A percentile compares a stretch with the other conserved stretches of the same genome.
Conservation (phyloP, 805 yeast species). For the Blastobotrys peoriensis region DNA sequence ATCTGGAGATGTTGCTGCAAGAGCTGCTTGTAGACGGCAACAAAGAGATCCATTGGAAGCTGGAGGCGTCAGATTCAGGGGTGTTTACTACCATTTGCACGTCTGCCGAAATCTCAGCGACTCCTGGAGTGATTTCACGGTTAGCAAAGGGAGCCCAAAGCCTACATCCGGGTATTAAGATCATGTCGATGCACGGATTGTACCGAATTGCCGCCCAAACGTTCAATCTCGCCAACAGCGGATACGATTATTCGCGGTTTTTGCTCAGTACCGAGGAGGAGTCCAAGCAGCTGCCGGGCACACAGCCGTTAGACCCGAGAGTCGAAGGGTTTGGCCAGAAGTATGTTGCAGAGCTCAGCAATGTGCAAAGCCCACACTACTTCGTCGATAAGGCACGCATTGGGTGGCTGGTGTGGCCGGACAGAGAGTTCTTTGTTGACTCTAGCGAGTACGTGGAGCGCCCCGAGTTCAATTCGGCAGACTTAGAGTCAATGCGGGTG, state of each 20-base stretch:
- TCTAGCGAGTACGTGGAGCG: slow-evolving; percentile 27
- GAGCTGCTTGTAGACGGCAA: slow-evolving; percentile 8
- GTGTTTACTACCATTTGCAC: slow-evolving; percentile 18
- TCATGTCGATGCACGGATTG: slow-evolving; percentile 54
- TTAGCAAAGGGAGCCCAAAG: slow-evolving; percentile 23
- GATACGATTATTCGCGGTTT: slow-evolving; percentile 39
- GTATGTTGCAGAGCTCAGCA: slow-evolving; percentile 49
- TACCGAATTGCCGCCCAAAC: slow-evolving; percentile 46
- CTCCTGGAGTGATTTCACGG: slow-evolving; percentile 9
- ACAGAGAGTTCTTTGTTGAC: slow-evolving; percentile 33
- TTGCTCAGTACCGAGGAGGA: slow-evolving; percentile 34
- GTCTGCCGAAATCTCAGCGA: slow-evolving; percentile 21
- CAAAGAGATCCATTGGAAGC: slow-evolving; percentile 21
- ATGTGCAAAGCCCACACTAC: slow-evolving; percentile 46
- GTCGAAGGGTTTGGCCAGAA: slow-evolving; percentile 32
- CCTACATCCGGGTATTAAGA: slow-evolving; percentile 61
- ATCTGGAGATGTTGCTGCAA: slow-evolving; percentile 11
- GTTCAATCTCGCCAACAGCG: slow-evolving; percentile 39
- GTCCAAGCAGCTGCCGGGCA: slow-evolving; percentile 30
- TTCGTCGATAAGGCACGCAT: slow-evolving; percentile 50
- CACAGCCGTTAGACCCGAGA: slow-evolving; percentile 41
- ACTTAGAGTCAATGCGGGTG: slow-evolving; percentile 35
- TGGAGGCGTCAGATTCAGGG: slow-evolving; percentile 15
- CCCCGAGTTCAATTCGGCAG: slow-evolving; percentile 37
- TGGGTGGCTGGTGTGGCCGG: slow-evolving; percentile 79